phyloP scores from a whole-genome alignment of 1,284 basidiomycete genomes.

The Acaromyces ingoldii region DNA sequence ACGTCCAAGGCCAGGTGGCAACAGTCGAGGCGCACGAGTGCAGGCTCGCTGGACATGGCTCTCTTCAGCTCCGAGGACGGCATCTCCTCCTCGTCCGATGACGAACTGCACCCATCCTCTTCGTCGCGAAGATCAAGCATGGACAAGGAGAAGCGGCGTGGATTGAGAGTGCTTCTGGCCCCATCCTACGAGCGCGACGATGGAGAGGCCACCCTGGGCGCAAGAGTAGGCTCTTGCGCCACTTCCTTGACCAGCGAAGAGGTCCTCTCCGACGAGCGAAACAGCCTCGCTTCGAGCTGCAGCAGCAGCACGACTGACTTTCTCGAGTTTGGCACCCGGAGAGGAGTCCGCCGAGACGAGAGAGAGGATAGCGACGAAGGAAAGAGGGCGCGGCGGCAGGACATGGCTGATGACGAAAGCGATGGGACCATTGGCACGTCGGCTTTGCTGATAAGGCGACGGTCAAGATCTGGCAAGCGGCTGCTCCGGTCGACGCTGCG shows the following conservation, averaged over 20 bases:
- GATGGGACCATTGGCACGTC: not conserved
- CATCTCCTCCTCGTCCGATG: not conserved
- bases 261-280: not conserved
- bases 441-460: not conserved
- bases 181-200: not conserved
- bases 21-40: not conserved
- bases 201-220: not conserved
- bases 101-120: not conserved
- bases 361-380: not conserved
- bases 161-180: constrained; percentile 1
- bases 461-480: not conserved
- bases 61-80: constrained; percentile 6
- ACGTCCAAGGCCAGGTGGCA: not conserved
- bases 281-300: not conserved
- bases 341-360: too few relatives aligned
- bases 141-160: not conserved
- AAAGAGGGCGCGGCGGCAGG: not conserved
- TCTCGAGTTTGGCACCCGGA: too few relatives aligned
- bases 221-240: not conserved
- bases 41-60: not conserved
- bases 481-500: not conserved
- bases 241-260: not conserved
- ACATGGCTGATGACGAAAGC: constrained; percentile 6
- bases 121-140: not conserved
- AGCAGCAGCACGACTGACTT: not conserved